A percentile compares a stretch with the other conserved stretches of the same genome.
phyloP scores from a whole-genome alignment of 768 basidiomycete species.

The Leccinum barrowsii region DNA sequence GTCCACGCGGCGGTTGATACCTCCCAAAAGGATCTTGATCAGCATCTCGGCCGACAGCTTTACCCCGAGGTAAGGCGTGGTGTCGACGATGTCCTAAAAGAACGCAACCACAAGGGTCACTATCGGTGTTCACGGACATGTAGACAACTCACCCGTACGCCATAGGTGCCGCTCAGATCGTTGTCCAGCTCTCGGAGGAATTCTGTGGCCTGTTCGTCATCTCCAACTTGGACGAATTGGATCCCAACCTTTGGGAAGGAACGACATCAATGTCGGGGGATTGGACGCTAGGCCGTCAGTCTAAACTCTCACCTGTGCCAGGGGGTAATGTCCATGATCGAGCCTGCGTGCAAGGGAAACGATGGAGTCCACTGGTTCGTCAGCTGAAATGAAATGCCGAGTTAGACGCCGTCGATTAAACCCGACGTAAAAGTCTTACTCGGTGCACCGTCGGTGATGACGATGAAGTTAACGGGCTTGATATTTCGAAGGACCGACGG shows the following conservation, averaged over 20 bases:
- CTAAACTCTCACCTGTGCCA: slow-evolving; percentile 43
- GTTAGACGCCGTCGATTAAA: neutral
- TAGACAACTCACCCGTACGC: slow-evolving; percentile 39
- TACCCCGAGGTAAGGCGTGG: slow-evolving; percentile 49
- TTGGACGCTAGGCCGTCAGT: neutral
- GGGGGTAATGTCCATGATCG: slow-evolving; percentile 48
- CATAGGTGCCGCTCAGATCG: slow-evolving; percentile 39
- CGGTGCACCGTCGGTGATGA: slow-evolving; percentile 63
- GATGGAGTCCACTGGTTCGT: slow-evolving; percentile 49
- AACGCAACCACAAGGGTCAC: neutral
- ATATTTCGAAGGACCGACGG: slow-evolving; percentile 29
- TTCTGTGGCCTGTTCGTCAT: slow-evolving; percentile 36
- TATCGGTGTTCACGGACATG: neutral
- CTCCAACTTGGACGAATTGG: slow-evolving; percentile 72
- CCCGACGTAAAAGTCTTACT: slow-evolving; percentile 35
- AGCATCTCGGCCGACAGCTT: slow-evolving; percentile 45
- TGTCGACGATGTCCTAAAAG: slow-evolving; percentile 66
- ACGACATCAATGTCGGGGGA: neutral
- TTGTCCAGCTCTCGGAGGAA: slow-evolving; percentile 58
- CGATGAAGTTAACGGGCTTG: slow-evolving; percentile 56
- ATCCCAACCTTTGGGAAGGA: slow-evolving; percentile 50
- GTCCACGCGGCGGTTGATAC: slow-evolving; percentile 57
- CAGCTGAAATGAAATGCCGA: slow-evolving; percentile 35
- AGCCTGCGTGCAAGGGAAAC: slow-evolving; percentile 46
- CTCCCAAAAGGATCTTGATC: slow-evolving; percentile 63